A percentile compares a stretch with the other conserved stretches of the same genome.
phyloP scores from a whole-genome alignment of 106 monocot genomes.

The Chionographis japonica region DNA sequence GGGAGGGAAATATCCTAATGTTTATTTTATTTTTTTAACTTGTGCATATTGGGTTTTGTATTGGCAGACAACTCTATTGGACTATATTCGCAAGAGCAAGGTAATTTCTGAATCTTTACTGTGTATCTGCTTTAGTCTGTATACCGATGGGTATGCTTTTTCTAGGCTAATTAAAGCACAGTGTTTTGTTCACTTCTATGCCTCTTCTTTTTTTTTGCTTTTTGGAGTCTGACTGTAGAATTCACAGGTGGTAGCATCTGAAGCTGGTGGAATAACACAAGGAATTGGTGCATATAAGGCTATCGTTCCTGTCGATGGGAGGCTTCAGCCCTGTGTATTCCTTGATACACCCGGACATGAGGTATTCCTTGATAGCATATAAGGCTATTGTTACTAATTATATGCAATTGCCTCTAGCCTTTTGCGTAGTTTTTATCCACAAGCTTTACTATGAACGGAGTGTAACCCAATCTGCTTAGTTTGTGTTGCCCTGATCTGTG shows the following conservation, averaged over 20 bases:
- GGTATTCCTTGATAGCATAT: too few species aligned
- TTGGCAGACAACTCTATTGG: constrained; percentile 92
- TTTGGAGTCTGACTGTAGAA: background rate
- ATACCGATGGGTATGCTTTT: background rate
- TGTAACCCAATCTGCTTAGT: background rate
- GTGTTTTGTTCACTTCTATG: background rate
- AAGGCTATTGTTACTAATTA: too few species aligned
- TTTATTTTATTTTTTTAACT: background rate
- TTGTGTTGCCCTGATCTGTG: background rate
- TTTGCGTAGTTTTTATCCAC: constrained; percentile 1
- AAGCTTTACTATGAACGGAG: background rate
- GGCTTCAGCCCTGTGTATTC: constrained; percentile 68
- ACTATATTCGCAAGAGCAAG: constrained; percentile 96
- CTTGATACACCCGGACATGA: constrained; percentile 99
- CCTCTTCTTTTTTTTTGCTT: background rate
- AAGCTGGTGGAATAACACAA: constrained; percentile 98
- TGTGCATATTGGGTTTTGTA: constrained; percentile 4
- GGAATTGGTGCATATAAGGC: constrained; percentile 97
- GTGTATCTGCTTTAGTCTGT: background rate
- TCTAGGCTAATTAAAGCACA: background rate
- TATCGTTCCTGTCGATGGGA: constrained; percentile 68
- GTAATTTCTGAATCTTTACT: constrained; percentile 25
- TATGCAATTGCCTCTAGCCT: background rate
- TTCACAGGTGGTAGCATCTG: constrained; percentile 85
- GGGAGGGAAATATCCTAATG: background rate